Conservation (phyloP, 371 early-diverging fungal genomes). For the Mucor ambiguus region DNA sequence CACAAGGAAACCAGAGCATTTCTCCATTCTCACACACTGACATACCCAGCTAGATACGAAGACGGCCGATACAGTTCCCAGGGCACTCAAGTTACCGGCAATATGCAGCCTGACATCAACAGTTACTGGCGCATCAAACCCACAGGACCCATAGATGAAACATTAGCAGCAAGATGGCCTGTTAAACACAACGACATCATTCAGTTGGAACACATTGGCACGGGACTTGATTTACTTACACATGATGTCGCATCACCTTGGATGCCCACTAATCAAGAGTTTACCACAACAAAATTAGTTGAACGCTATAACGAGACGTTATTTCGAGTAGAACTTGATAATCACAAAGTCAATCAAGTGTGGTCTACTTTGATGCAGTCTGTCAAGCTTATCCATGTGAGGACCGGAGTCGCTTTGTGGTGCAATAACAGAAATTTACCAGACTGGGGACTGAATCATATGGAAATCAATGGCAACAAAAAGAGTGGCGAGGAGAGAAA, state of each 20-base stretch:
- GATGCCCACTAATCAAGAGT: slow-evolving; percentile 90
- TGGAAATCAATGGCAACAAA: slow-evolving; percentile 87
- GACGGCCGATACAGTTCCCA: slow-evolving; percentile 84
- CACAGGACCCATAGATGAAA: slow-evolving; percentile 17
- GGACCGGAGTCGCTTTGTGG: slow-evolving; percentile 75
- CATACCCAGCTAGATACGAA: slow-evolving; percentile 86
- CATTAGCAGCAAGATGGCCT: neutral
- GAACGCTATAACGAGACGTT: slow-evolving; percentile 60
- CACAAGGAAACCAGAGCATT: slow-evolving; percentile 68
- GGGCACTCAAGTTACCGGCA: slow-evolving; percentile 85
- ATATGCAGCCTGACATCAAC: slow-evolving; percentile 57
- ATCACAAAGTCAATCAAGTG: slow-evolving; percentile 26
- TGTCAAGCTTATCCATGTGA: slow-evolving; percentile 70
- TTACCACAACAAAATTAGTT: slow-evolving; percentile 66
- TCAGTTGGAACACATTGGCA: slow-evolving; percentile 65
- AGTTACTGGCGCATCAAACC: slow-evolving; percentile 86
- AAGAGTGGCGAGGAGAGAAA: slow-evolving; percentile 60
- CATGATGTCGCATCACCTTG: slow-evolving; percentile 96
- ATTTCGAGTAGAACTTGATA: slow-evolving; percentile 57
- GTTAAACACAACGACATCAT: slow-evolving; percentile 65
- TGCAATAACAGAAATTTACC: slow-evolving; percentile 85
- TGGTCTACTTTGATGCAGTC: slow-evolving; percentile 58
- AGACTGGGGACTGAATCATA: slow-evolving; percentile 96
- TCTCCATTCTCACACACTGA: slow-evolving; percentile 76
- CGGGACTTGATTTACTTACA: slow-evolving; percentile 71